A percentile compares a stretch with the other conserved stretches of the same genome.
Conservation (phyloP, 2,329 filamentous ascomycete species). For the Dothiorella sarmentorum region DNA sequence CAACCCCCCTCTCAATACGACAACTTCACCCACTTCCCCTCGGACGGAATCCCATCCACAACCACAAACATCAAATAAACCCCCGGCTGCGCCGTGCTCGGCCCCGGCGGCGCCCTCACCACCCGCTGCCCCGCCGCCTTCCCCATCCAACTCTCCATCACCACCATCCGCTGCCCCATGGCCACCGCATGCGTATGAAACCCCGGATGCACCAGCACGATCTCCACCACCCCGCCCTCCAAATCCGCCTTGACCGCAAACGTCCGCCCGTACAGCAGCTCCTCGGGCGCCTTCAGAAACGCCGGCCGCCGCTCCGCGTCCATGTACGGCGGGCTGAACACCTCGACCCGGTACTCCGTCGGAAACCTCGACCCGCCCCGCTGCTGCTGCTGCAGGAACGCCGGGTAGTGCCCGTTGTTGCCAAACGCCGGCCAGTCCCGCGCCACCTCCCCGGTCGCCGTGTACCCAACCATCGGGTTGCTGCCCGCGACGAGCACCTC, state of each 20-base stretch:
- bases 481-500: constrained; percentile 54
- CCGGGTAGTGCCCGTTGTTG: constrained; percentile 8
- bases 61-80: constrained; percentile 55
- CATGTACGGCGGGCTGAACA: constrained; percentile 54
- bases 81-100: constrained; percentile 51
- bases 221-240: constrained; percentile 37
- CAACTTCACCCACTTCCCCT: constrained; percentile 43
- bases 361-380: constrained; percentile 31
- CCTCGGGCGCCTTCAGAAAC: constrained; percentile 37
- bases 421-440: constrained; percentile 13
- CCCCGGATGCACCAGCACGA: constrained; percentile 50
- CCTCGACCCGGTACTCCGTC: constrained; percentile 56
- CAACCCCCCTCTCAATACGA: constrained; percentile 1
- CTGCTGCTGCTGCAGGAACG: constrained; percentile 16
- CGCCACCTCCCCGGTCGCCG: constrained; percentile 30
- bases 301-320: constrained; percentile 45
- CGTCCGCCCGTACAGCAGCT: constrained; percentile 35
- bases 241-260: constrained; percentile 43
- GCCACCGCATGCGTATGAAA: constrained; percentile 55
- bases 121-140: not conserved
- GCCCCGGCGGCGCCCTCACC: constrained; percentile 43
- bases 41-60: constrained; percentile 45
- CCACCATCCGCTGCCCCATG: constrained; percentile 54
- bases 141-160: constrained; percentile 35
- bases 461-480: constrained; percentile 47